phyloP scores from a whole-genome alignment of 257 asterid genomes.

The Petunia axillaris region DNA sequence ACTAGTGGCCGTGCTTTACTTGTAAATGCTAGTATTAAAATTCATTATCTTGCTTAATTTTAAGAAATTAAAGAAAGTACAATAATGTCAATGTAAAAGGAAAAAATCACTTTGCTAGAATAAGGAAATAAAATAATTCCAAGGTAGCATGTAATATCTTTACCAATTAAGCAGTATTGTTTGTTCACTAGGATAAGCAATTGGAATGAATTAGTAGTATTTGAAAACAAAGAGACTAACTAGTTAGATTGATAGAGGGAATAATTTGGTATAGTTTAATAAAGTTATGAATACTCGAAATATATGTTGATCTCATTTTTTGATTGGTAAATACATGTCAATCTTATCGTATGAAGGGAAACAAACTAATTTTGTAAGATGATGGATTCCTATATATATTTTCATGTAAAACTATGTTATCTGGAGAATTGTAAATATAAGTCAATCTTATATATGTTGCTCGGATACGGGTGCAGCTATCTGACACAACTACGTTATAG shows the following conservation, averaged over 20 bases:
- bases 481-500: neutral
- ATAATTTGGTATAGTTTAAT: neutral
- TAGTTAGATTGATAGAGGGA: neutral
- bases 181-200: slow-evolving; percentile 10
- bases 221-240: slow-evolving; percentile 12
- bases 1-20: neutral
- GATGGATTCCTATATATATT: neutral
- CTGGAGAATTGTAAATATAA: neutral
- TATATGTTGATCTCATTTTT: neutral
- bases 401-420: neutral
- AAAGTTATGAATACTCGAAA: neutral
- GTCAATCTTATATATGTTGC: neutral
- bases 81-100: neutral
- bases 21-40: neutral
- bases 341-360: neutral
- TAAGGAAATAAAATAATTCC: neutral
- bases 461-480: neutral
- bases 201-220: neutral
- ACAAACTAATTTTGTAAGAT: neutral
- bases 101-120: neutral
- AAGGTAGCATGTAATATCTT: neutral
- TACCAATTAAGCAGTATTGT: neutral
- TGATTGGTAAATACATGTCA: neutral
- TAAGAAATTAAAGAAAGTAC: neutral
- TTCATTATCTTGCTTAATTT: neutral